phyloP scores from a whole-genome alignment of 208 protist species.

The Trichomonas vaginalis region DNA sequence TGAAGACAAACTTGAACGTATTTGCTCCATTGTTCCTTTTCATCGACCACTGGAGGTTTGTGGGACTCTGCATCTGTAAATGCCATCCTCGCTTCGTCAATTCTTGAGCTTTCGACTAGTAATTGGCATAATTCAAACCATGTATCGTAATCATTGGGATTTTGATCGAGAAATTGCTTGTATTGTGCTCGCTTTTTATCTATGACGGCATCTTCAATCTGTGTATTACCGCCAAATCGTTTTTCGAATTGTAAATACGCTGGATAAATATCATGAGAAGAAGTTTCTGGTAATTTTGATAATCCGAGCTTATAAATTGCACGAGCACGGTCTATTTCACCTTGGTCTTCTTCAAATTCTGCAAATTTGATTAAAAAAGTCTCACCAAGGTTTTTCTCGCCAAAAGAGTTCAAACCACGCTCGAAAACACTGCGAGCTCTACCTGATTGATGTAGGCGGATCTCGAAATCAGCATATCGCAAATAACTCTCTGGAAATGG shows the following conservation, averaged over 20 bases:
- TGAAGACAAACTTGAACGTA: neutral
- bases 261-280: neutral
- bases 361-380: neutral
- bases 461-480: neutral
- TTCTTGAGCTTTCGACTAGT: neutral
- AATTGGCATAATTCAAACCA: conserved; percentile 12
- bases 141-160: neutral
- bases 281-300: neutral
- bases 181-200: conserved; percentile 5
- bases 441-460: neutral
- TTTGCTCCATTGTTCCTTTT: conserved; percentile 17
- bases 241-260: neutral
- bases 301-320: neutral
- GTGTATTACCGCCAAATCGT: neutral
- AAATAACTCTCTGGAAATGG: neutral
- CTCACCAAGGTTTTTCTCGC: neutral
- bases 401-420: neutral
- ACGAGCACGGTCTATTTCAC: neutral
- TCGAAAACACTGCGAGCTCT: neutral
- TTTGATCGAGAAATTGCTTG: neutral
- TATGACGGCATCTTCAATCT: neutral
- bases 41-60: neutral
- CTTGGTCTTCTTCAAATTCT: neutral
- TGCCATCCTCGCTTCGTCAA: neutral
- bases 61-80: neutral